Conservation (phyloP, 2,329 filamentous ascomycete species). For the Periconia macrospinosa region DNA sequence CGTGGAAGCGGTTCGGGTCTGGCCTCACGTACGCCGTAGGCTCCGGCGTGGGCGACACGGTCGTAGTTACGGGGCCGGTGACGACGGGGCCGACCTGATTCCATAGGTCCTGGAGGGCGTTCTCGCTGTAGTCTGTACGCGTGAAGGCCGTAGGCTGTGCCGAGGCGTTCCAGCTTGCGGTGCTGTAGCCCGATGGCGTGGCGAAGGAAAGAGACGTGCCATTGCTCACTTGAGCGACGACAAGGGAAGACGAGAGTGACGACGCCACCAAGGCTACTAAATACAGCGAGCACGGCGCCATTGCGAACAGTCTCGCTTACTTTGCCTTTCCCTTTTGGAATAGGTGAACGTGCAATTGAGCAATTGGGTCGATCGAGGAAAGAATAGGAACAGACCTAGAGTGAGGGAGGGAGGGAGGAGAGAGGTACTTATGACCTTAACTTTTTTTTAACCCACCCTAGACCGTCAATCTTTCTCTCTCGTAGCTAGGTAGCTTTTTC, state of each 20-base stretch:
- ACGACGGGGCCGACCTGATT: constrained; percentile 48
- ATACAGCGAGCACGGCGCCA: constrained; percentile 2
- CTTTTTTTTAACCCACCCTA: too few species aligned
- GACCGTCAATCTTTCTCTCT: too few species aligned
- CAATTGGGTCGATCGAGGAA: too few species aligned
- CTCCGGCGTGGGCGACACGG: constrained; percentile 48
- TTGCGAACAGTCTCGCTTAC: not conserved
- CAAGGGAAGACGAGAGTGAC: constrained; percentile 10
- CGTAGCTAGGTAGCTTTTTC: too few species aligned
- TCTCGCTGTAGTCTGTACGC: constrained; percentile 51
- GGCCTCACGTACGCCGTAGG: constrained; percentile 44
- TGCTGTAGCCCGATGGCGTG: constrained; percentile 38
- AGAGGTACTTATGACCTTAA: too few species aligned
- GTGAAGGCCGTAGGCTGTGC: constrained; percentile 47
- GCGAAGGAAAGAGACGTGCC: constrained; percentile 29
- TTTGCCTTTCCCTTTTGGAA: too few species aligned
- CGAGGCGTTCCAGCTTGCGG: constrained; percentile 46
- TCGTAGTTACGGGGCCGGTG: constrained; percentile 47
- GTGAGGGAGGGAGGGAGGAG: too few species aligned
- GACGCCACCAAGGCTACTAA: constrained; percentile 20
- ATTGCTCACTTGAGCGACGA: constrained; percentile 18
- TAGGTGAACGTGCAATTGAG: too few species aligned
- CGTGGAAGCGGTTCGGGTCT: constrained; percentile 43
- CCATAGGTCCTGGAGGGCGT: constrained; percentile 51
- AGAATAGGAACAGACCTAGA: too few species aligned